Evolutionary conservation across 495 filamentous ascomycete genomes (phyloP).

Genomic region (Neurospora intermedia): DNA sequence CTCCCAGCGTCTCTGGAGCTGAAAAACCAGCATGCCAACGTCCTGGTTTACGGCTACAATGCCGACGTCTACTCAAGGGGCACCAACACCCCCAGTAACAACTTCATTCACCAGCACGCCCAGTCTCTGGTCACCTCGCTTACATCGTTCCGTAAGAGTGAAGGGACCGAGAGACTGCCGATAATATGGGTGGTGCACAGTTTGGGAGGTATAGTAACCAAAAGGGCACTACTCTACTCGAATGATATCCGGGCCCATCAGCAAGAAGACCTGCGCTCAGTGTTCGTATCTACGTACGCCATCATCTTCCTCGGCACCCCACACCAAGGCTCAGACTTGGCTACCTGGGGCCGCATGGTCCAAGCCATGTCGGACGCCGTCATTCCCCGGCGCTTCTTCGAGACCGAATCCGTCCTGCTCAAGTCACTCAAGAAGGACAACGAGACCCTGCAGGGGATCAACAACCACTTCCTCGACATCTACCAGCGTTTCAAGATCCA

Average conservation of each 20-base stretch:
- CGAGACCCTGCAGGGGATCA: constrained; percentile 74
- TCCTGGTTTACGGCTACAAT: constrained; percentile 80
- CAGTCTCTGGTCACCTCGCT: constrained; percentile 63
- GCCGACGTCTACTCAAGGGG: constrained; percentile 54
- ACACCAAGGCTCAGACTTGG: constrained; percentile 66
- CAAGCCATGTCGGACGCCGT: constrained; percentile 63
- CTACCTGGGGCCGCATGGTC: constrained; percentile 64
- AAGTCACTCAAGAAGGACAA: constrained; percentile 65
- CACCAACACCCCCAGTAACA: constrained; percentile 42
- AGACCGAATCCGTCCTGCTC: constrained; percentile 58
- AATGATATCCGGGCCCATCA: constrained; percentile 52
- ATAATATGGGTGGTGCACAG: constrained; percentile 84
- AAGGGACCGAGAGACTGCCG: constrained; percentile 47
- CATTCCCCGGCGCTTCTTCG: constrained; percentile 58
- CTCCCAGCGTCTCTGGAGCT: constrained; percentile 55
- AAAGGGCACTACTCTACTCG: constrained; percentile 50
- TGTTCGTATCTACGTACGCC: constrained; percentile 75
- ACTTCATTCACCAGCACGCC: constrained; percentile 75
- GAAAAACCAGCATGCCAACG: constrained; percentile 50
- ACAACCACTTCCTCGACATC: constrained; percentile 62
- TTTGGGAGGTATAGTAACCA: constrained; percentile 72
- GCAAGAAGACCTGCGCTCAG: constrained; percentile 62
- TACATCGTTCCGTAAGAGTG: constrained; percentile 41
- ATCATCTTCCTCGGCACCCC: constrained; percentile 85
- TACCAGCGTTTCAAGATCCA: constrained; percentile 60